Percentiles rank a stretch among this genome's conserved stretches.
Conservation (phyloP, 768 basidiomycete species). For the Crepidotus variabilis region DNA sequence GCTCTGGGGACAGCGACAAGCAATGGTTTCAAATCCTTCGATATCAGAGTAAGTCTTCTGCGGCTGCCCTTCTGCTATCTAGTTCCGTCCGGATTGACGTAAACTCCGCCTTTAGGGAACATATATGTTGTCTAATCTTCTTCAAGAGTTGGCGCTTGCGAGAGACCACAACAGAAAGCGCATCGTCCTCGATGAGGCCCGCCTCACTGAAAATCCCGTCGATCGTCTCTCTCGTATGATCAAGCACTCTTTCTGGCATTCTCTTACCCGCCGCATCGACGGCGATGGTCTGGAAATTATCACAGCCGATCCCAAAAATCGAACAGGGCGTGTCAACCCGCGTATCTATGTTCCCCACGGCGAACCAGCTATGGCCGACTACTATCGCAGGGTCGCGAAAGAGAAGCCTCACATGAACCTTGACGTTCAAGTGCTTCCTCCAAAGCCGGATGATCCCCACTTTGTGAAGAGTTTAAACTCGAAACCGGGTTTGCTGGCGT, state of each 20-base stretch:
- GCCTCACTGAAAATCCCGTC: slow-evolving; percentile 95
- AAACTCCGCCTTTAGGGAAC: slow-evolving; percentile 59
- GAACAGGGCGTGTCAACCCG: slow-evolving; percentile 84
- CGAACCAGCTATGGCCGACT: slow-evolving; percentile 92
- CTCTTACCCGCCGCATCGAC: slow-evolving; percentile 93
- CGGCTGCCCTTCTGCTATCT: not conserved
- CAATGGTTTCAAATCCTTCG: slow-evolving; percentile 97
- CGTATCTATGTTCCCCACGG: slow-evolving; percentile 94
- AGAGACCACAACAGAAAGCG: slow-evolving; percentile 93
- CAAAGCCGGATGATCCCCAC: slow-evolving; percentile 78
- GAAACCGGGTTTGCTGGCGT: slow-evolving; percentile 89
- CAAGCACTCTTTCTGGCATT: slow-evolving; percentile 97
- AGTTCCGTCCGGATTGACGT: slow-evolving; percentile 8
- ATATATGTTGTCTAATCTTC: slow-evolving; percentile 98
- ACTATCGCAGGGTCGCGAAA: slow-evolving; percentile 86
- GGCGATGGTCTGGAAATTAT: slow-evolving; percentile 97
- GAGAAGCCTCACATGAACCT: slow-evolving; percentile 94
- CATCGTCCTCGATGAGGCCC: slow-evolving; percentile 98
- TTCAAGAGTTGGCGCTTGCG: slow-evolving; percentile 98
- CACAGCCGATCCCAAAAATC: slow-evolving; percentile 97
- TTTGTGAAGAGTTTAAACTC: slow-evolving; percentile 93
- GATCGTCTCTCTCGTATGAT: slow-evolving; percentile 97
- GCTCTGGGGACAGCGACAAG: slow-evolving; percentile 94
- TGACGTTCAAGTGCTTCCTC: slow-evolving; percentile 87
- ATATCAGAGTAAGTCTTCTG: slow-evolving; percentile 68